Evolutionary conservation across 768 basidiomycete genomes (phyloP).

Genomic region (Boletales sp.): DNA sequence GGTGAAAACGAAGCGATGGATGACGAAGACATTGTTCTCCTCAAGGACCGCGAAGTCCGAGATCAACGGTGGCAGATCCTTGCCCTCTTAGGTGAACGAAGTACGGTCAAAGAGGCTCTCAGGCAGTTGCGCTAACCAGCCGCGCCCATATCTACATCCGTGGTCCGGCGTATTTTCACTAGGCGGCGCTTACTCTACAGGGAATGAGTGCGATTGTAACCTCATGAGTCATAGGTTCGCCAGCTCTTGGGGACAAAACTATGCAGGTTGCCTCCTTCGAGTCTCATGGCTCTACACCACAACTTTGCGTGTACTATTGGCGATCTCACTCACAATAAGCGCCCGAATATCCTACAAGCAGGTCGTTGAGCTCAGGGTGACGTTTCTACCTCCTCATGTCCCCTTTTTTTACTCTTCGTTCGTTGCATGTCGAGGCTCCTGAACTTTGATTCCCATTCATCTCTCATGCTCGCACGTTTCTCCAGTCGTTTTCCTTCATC

Average conservation of each 20-base stretch:
- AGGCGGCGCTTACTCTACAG: neutral
- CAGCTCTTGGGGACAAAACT: no score
- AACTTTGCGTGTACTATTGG: no score
- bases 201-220: neutral
- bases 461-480: constrained; percentile 34
- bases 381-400: constrained; percentile 22
- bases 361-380: constrained; percentile 12
- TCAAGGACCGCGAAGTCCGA: constrained; percentile 61
- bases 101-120: constrained; percentile 61
- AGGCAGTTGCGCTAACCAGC: constrained; percentile 33
- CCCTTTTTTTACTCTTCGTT: constrained; percentile 19
- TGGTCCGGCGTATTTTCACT: no score
- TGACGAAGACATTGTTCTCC: constrained; percentile 45
- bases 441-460: constrained; percentile 43
- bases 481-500: constrained; percentile 32
- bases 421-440: constrained; percentile 22
- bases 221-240: no score
- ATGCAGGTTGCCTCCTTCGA: no score
- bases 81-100: constrained; percentile 69
- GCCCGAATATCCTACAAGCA: no score
- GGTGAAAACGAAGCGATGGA: constrained; percentile 47
- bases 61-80: constrained; percentile 78
- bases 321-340: no score
- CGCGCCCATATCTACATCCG: neutral
- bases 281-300: no score